Conservation (phyloP, 495 filamentous ascomycete species). For the Aspergillus olivimuriae region DNA sequence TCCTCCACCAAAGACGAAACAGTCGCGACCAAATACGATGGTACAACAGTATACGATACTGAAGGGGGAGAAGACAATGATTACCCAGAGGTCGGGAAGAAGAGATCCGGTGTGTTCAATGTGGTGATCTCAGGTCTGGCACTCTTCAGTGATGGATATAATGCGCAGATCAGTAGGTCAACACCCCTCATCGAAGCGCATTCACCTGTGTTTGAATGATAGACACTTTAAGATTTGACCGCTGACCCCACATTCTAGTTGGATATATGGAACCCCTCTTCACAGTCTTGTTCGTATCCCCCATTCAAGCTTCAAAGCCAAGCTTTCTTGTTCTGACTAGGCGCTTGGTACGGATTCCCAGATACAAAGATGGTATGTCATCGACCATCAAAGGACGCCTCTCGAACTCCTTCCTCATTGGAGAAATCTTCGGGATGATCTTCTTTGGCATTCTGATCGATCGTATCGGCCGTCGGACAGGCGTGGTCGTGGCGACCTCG, state of each 20-base stretch:
- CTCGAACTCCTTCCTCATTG: slow-evolving; percentile 28
- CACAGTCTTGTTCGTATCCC: slow-evolving; percentile 22
- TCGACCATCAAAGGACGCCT: slow-evolving; percentile 27
- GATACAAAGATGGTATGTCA: slow-evolving; percentile 27
- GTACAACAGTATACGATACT: neutral
- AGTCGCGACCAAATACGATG: neutral
- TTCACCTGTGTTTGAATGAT: too few species aligned
- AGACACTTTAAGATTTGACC: neutral
- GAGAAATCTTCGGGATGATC: slow-evolving; percentile 31
- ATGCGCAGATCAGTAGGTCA: slow-evolving; percentile 30
- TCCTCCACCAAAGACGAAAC: neutral
- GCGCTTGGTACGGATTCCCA: slow-evolving; percentile 6
- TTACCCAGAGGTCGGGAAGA: neutral
- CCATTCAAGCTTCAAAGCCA: neutral
- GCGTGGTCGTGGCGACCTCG: slow-evolving; percentile 19
- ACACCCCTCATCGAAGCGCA: neutral
- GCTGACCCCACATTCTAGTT: slow-evolving; percentile 8
- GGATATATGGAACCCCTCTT: slow-evolving; percentile 39
- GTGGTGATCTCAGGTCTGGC: slow-evolving; percentile 31
- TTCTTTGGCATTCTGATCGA: slow-evolving; percentile 29
- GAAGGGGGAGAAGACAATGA: neutral
- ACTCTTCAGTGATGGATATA: slow-evolving; percentile 40
- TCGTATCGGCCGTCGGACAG: slow-evolving; percentile 23
- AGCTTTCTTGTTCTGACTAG: slow-evolving; percentile 1
- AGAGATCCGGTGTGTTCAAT: slow-evolving; percentile 20